Evolutionary conservation across 495 filamentous ascomycete genomes (phyloP), one percentile per base, ranked within the genome.

Genomic region (Penicillium diatomitis): DNA sequence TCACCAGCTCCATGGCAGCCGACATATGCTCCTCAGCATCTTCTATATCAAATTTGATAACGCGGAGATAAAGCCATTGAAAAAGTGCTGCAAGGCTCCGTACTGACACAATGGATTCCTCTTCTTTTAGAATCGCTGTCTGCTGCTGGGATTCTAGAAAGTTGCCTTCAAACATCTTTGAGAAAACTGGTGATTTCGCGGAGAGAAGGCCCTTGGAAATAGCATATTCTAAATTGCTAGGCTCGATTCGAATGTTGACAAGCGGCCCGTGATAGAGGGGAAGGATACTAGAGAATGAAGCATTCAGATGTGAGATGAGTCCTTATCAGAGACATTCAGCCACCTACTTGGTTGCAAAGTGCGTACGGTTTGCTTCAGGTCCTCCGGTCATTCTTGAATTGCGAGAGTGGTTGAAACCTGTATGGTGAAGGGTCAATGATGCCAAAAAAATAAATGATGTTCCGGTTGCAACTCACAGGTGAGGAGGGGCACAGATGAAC

Each of bases 231-330:
- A 41, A 6, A 27, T 55, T 46, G 10, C 20, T 46, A 10, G 36
- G 36, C 8, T 44, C 28, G 7, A 54, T 28, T 51, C 46, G 36
- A 30, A 54, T 41, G 63, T 85, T 85, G 56, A 44, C n/a, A n/a
- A n/a, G n/a, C n/a, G n/a, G n/a, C n/a, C n/a, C n/a, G n/a, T n/a
- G n/a, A n/a, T n/a, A n/a, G n/a, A n/a, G n/a, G n/a, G n/a, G n/a
- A n/a, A n/a, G n/a, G n/a, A n/a, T n/a, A n/a, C n/a, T n/a, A n/a
- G n/a, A n/a, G n/a, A n/a, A n/a, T n/a, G n/a, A n/a, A n/a, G n/a
- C n/a, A n/a, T n/a, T n/a, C n/a, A n/a, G n/a, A n/a, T n/a, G n/a
- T n/a, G n/a, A n/a, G n/a, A n/a, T n/a, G n/a, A n/a, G n/a, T n/a
- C n/a, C n/a, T n/a, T n/a, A n/a, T n/a, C n/a, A n/a, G n/a, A n/a